A percentile compares a stretch with the other conserved stretches of the same genome.
These are phyloP conservation scores for Ormosia semicastrata DNA, from an alignment of 306 rosid species.

Conservation along the genomic window DNA sequence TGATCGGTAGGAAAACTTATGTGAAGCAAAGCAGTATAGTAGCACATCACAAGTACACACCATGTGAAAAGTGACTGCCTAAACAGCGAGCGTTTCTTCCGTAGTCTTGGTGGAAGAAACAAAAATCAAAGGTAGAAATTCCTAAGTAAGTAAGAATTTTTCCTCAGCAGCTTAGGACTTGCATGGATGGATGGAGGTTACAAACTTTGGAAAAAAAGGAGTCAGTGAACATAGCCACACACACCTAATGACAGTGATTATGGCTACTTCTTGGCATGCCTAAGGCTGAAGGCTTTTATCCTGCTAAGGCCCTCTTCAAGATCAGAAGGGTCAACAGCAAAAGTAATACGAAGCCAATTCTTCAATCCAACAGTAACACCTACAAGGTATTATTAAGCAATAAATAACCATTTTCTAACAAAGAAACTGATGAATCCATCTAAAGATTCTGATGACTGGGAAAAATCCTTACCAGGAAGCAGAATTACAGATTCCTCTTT, in stretches of 20 bases:
- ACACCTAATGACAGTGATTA: neutral
- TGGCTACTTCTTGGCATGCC: conserved; percentile 32
- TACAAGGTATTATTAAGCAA: conserved; percentile 12
- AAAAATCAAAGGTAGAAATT: neutral
- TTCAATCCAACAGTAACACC: conserved; percentile 51
- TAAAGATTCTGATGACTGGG: neutral
- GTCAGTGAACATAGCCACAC: neutral
- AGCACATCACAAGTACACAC: neutral
- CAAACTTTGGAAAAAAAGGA: no score
- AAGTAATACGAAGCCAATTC: conserved; percentile 43
- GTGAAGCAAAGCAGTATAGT: neutral
- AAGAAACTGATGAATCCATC: neutral
- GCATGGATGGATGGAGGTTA: neutral
- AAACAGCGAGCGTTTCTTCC: no score
- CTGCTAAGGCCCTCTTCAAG: conserved; percentile 45
- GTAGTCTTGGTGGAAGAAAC: no score
- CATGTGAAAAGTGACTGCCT: neutral
- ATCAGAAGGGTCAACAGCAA: conserved; percentile 31
- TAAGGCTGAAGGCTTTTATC: conserved; percentile 37
- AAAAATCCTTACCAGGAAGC: conserved; percentile 43
- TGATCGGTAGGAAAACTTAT: neutral
- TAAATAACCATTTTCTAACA: neutral
- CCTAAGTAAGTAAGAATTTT: neutral
- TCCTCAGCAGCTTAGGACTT: neutral
- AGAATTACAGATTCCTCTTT: conserved; percentile 50